Evolutionary conservation across 352 stramenopile species (phyloP).

Genomic region (Phytophthora pluvialis): DNA sequence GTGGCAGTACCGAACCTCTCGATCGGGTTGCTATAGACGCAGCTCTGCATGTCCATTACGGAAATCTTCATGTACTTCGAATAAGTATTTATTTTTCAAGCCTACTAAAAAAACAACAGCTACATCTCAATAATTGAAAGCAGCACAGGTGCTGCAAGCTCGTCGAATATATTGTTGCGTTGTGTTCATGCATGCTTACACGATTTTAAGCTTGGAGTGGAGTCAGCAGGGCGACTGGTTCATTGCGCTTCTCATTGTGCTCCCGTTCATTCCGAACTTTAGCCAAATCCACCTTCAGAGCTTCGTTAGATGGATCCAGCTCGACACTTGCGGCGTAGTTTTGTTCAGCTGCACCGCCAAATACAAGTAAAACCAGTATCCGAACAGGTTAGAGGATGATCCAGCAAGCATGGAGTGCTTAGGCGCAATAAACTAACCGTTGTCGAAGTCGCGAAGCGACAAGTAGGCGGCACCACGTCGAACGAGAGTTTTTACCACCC

Average conservation of each 20-base stretch:
- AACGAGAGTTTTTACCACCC: slow-evolving; percentile 82
- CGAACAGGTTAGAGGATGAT: no score
- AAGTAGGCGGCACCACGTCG: slow-evolving; percentile 61
- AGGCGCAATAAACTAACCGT: slow-evolving; percentile 38
- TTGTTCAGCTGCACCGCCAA: slow-evolving; percentile 43
- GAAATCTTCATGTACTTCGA: no score
- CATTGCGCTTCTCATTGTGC: slow-evolving; percentile 3
- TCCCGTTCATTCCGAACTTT: slow-evolving; percentile 41
- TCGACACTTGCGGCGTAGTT: slow-evolving; percentile 67
- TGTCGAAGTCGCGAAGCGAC: slow-evolving; percentile 38
- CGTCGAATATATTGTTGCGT: no score
- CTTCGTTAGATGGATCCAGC: slow-evolving; percentile 62
- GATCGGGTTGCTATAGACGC: slow-evolving; percentile 33
- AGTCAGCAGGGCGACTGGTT: slow-evolving; percentile 2
- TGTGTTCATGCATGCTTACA: background rate
- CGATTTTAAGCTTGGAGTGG: slow-evolving; percentile 18
- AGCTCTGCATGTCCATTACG: background rate
- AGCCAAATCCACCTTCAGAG: slow-evolving; percentile 52
- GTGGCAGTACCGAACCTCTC: slow-evolving; percentile 30
- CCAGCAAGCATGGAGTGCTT: no score
- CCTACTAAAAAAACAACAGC: no score
- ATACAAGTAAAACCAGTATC: background rate
- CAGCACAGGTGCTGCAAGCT: no score
- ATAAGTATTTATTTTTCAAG: background rate
- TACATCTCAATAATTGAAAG: no score